Evolutionary conservation across 2,329 filamentous ascomycete species (phyloP).

Genomic region (Verticillium nonalfalfae): DNA sequence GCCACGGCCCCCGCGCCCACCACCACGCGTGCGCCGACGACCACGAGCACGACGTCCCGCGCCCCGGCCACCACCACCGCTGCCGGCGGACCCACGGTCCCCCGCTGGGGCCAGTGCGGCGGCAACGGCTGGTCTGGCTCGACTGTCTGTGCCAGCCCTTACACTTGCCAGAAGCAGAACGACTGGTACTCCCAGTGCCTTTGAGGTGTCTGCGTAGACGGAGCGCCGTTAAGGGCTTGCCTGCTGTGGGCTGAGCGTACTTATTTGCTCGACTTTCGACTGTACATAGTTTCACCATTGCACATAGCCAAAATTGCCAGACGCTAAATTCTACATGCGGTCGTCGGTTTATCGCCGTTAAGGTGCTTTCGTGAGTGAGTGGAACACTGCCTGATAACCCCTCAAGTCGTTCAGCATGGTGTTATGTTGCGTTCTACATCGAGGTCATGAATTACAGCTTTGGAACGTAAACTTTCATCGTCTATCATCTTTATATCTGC

Average conservation of each 20-base stretch:
- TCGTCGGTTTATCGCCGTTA: not conserved
- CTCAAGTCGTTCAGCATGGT: too few species aligned
- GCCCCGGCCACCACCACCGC: not conserved
- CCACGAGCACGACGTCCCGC: not conserved
- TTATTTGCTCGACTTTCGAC: not conserved
- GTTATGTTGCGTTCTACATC: not conserved
- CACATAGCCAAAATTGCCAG: not conserved
- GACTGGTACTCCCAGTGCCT: conserved; percentile 13
- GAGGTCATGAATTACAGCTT: too few species aligned
- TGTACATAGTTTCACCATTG: not conserved
- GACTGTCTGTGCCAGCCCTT: conserved; percentile 8
- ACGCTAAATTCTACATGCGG: not conserved
- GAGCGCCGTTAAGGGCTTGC: not conserved
- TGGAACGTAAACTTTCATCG: not conserved
- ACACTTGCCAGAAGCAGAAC: conserved; percentile 10
- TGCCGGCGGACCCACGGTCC: conserved; percentile 14
- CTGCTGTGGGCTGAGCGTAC: not conserved
- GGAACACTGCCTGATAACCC: too few species aligned
- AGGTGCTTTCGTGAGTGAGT: not conserved
- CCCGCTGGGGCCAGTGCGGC: conserved; percentile 13
- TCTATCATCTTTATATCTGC: not conserved
- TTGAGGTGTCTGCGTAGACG: conserved; percentile 2
- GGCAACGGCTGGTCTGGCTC: conserved; percentile 13
- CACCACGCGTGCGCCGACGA: not conserved
- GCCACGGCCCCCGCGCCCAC: not conserved